Conservation (phyloP, 2,329 filamentous ascomycete genomes). For the Ascomycota sp. region DNA sequence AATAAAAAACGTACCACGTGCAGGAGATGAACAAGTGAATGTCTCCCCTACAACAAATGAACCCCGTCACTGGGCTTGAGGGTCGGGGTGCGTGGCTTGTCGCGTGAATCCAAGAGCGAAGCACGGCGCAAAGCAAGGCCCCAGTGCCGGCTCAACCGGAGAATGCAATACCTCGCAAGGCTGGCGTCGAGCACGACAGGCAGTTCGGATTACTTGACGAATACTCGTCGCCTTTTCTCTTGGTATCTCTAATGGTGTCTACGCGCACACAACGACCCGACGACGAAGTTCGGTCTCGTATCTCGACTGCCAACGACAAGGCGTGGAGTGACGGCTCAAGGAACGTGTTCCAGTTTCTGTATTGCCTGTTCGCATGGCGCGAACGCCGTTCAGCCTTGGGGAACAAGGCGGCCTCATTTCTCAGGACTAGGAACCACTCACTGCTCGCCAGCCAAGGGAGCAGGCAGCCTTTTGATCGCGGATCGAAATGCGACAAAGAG, state of each 20-base stretch:
- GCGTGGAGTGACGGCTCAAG: slow-evolving; percentile 10
- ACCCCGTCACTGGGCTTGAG: too few species aligned
- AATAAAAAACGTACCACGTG: slow-evolving; percentile 34
- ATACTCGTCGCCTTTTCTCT: slow-evolving; percentile 4
- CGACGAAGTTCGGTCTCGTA: slow-evolving; percentile 14
- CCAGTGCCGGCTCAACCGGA: too few species aligned
- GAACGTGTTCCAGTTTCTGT: slow-evolving; percentile 23
- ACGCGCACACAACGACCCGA: slow-evolving; percentile 16
- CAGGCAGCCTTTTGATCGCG: slow-evolving; percentile 4
- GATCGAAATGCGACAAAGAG: too few species aligned
- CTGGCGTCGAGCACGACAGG: slow-evolving; percentile 5
- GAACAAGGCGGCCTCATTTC: slow-evolving; percentile 4
- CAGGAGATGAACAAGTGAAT: slow-evolving; percentile 96
- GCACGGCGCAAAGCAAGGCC: too few species aligned
- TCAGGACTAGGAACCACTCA: background rate
- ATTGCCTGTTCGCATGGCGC: slow-evolving; percentile 7
- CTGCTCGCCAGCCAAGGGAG: slow-evolving; percentile 2
- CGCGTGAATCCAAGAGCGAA: too few species aligned
- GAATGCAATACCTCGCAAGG: too few species aligned
- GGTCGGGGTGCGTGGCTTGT: too few species aligned
- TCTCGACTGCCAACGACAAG: slow-evolving; percentile 14
- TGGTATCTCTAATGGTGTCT: slow-evolving; percentile 15
- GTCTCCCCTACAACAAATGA: slow-evolving; percentile 66
- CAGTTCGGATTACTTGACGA: slow-evolving; percentile 13
- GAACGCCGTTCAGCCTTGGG: slow-evolving; percentile 1